Evolutionary conservation across 2,329 filamentous ascomycete genomes (phyloP), one percentile per base, ranked within the genome.

Genomic region (Sclerotiophoma versabilis): DNA sequence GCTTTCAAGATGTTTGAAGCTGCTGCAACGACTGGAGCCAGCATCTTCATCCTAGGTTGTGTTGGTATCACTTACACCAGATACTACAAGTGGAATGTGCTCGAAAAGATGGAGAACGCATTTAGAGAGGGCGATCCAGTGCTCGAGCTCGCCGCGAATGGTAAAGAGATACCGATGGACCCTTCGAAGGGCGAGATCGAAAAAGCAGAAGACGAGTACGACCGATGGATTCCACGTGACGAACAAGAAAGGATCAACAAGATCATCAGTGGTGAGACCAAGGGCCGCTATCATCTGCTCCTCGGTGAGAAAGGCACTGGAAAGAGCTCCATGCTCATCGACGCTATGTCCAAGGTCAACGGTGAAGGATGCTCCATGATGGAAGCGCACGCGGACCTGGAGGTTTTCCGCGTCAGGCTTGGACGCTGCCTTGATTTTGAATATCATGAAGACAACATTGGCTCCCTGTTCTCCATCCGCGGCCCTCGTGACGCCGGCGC

Each of bases 391-490:
- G 89, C 92, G 5, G 93, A 99, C 73, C 84, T 93, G 1, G 95
- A 99, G 69, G 96, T 99, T 54, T 96, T 99, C 73, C 89, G 95
- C 15, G 89, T 97, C 36, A 85, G 95, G 4, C 83, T 99, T 3
- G 95, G 95, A 22, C 97, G 96, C 72, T 92, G 93, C 2, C 81
- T 99, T 33, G 93, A 99, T 73, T 99, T 93, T 73, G 95, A 99
- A 72, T 99, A 90, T 67, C 92, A 98, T 71, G 95, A 98, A 77
- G 95, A 99, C 79, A 97, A 96, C 70, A 97, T 99, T 58, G 95
- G 95, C 37, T 91, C 91, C 5, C 89, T 99, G 56, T 99, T 99
- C 75, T 96, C 91, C 55, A 96, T 99, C 69, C 87, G 90, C 25
- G 95, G 95, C 0, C 95, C 95, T 0, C 85, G 95, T 36, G 95